Evolutionary conservation across 2,329 filamentous ascomycete species (phyloP).

Genomic region (Pyrenophora seminiperda): DNA sequence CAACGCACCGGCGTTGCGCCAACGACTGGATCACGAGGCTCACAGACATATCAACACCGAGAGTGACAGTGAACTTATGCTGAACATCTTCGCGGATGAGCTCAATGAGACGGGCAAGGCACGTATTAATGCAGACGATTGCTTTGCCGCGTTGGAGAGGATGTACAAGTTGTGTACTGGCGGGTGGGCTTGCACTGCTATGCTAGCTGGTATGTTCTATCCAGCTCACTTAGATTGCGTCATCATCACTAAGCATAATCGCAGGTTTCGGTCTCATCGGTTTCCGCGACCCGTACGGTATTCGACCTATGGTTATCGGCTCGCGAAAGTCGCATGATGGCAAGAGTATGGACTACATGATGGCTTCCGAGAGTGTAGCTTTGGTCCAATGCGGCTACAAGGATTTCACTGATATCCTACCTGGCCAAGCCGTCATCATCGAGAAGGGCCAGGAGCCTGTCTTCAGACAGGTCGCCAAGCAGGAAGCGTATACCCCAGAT

Average conservation of each 20-base stretch:
- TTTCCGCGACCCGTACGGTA: constrained; percentile 80
- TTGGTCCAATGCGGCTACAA: constrained; percentile 79
- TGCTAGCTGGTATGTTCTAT: constrained; percentile 67
- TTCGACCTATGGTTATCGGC: constrained; percentile 80
- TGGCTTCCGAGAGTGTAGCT: constrained; percentile 87
- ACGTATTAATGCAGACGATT: constrained; percentile 76
- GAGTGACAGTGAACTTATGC: constrained; percentile 83
- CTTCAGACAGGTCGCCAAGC: constrained; percentile 74
- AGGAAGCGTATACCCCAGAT: constrained; percentile 76
- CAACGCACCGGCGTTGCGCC: constrained; percentile 72
- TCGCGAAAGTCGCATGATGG: constrained; percentile 70
- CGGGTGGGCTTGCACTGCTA: constrained; percentile 79
- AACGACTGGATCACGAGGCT: constrained; percentile 75
- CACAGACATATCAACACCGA: constrained; percentile 90
- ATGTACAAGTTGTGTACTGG: constrained; percentile 77
- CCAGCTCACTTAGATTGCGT: neutral
- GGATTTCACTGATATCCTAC: constrained; percentile 76
- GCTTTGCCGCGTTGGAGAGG: constrained; percentile 71
- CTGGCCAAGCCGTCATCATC: constrained; percentile 85
- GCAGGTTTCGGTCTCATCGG: constrained; percentile 76
- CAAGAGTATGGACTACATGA: constrained; percentile 79
- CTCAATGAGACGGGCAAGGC: constrained; percentile 80
- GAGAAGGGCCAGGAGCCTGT: constrained; percentile 75
- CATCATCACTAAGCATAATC: constrained; percentile 17
- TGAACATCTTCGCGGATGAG: constrained; percentile 86